Evolutionary conservation across 805 yeast species (phyloP).

Genomic region (Wickerhamiella parazyma): DNA sequence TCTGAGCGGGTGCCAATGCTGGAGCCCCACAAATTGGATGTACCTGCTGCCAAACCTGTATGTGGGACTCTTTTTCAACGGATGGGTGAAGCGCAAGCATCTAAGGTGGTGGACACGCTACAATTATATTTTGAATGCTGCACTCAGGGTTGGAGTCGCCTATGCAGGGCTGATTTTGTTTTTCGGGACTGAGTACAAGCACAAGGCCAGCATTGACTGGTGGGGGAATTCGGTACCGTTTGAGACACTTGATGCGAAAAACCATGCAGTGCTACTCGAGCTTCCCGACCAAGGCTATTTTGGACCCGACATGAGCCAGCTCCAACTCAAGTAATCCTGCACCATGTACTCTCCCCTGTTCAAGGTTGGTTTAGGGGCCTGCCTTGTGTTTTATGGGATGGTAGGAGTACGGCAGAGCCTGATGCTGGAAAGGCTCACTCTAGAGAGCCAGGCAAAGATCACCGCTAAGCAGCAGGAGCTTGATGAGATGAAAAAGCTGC

Average conservation of each 20-base stretch:
- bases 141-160: constrained; percentile 49
- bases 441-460: constrained; percentile 10
- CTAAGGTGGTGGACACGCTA: constrained; percentile 43
- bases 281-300: constrained; percentile 24
- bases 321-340: not conserved
- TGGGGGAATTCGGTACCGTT: constrained; percentile 45
- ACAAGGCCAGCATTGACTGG: constrained; percentile 36
- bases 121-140: constrained; percentile 41
- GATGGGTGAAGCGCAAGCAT: constrained; percentile 34
- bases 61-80: constrained; percentile 32
- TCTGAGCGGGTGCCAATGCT: constrained; percentile 33
- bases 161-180: constrained; percentile 45
- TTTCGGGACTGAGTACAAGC: constrained; percentile 34
- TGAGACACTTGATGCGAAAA: constrained; percentile 14
- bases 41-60: constrained; percentile 18
- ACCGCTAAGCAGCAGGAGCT: constrained; percentile 7
- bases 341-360: constrained; percentile 8
- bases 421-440: constrained; percentile 9
- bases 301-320: constrained; percentile 18
- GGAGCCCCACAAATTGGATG: constrained; percentile 22
- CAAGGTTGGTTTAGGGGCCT: constrained; percentile 14
- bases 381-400: constrained; percentile 19
- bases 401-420: constrained; percentile 15
- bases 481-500: constrained; percentile 5
- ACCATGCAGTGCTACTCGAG: constrained; percentile 10